These are phyloP conservation scores for Oryza glumipatula DNA, from an alignment of 176 grass and related monocot species.

Conservation along the genomic window DNA sequence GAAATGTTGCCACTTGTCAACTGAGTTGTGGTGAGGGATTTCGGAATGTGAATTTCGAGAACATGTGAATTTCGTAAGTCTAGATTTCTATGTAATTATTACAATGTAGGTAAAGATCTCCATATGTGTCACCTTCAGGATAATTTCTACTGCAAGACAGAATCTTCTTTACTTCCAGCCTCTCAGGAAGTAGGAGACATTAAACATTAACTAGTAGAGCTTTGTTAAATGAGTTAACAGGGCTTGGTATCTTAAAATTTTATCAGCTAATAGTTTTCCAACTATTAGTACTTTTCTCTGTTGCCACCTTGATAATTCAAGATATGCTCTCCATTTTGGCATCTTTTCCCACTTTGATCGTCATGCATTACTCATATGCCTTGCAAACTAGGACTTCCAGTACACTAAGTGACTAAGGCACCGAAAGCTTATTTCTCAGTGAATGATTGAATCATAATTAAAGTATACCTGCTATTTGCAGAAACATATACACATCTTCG, in stretches of 20 bases:
- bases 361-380: not conserved
- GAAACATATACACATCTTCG: not conserved
- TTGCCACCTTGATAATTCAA: not conserved
- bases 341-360: not conserved
- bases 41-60: not conserved
- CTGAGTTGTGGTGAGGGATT: not conserved
- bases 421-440: not conserved
- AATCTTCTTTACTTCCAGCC: not conserved
- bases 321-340: not conserved
- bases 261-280: not conserved
- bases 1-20: constrained; percentile 19
- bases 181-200: not conserved
- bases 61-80: not conserved
- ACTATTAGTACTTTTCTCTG: not conserved
- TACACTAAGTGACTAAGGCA: not conserved
- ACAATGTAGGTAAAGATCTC: not conserved
- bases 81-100: constrained; percentile 6
- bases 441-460: not conserved
- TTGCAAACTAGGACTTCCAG: not conserved
- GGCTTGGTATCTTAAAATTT: not conserved
- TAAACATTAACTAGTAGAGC: not conserved
- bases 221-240: constrained; percentile 9
- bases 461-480: not conserved
- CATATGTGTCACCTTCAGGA: not conserved
- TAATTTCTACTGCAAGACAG: not conserved